Evolutionary conservation across 148 eudicot genomes (phyloP).

Genomic region (Polygonum maritimum): DNA sequence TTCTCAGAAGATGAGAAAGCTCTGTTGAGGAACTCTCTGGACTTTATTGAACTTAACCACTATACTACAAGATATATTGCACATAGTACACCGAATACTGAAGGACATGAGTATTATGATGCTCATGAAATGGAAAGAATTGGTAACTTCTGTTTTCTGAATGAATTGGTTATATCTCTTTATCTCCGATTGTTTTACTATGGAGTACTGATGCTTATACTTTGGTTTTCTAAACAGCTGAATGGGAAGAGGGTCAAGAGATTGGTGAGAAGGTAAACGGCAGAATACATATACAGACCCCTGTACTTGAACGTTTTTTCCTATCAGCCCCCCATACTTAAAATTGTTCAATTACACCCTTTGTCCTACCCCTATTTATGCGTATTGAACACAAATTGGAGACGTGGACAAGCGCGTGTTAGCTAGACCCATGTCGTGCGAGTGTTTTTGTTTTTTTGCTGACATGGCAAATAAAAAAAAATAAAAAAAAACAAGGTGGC

Average conservation of each 20-base stretch:
- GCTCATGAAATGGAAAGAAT: slow-evolving; percentile 55
- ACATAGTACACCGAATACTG: slow-evolving; percentile 29
- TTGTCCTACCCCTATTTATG: no score
- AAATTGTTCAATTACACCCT: no score
- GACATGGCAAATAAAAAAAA: no score
- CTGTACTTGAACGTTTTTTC: no score
- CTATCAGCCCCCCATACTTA: no score
- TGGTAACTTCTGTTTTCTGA: slow-evolving; percentile 30
- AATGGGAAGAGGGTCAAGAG: slow-evolving; percentile 61
- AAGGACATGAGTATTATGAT: slow-evolving; percentile 34
- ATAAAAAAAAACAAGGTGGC: no score
- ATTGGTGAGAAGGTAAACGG: slow-evolving; percentile 69
- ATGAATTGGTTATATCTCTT: neutral
- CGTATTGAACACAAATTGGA: no score
- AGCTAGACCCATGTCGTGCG: no score
- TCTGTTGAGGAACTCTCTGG: slow-evolving; percentile 46
- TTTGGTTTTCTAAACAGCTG: slow-evolving; percentile 41
- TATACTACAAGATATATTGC: slow-evolving; percentile 67
- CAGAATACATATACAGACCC: no score
- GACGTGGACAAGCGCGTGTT: no score
- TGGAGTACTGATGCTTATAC: neutral
- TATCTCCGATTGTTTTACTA: neutral
- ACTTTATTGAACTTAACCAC: slow-evolving; percentile 70
- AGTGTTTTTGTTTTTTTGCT: no score
- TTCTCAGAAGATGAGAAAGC: slow-evolving; percentile 52